A percentile compares a stretch with the other conserved stretches of the same genome.
phyloP scores from a whole-genome alignment of 768 basidiomycete genomes.

The Cubamyces sp. region DNA sequence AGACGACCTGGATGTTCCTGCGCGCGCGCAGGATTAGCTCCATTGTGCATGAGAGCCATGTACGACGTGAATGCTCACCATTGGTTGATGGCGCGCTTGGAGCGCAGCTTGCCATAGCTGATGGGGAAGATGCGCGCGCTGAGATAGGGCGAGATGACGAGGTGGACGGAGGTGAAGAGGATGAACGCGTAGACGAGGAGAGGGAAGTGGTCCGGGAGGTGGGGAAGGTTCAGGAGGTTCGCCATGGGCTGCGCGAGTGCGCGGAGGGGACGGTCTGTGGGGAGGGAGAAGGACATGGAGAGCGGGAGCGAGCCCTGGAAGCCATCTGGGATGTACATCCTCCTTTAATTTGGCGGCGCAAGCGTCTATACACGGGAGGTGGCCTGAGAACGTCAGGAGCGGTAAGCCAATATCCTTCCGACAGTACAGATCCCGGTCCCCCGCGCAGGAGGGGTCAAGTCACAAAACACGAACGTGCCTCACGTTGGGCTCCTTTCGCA shows the following conservation, averaged over 20 bases:
- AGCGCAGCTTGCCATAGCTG: conserved; percentile 51
- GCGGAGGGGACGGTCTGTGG: conserved; percentile 26
- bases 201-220: conserved; percentile 58
- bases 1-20: conserved; percentile 74
- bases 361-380: conserved; percentile 17
- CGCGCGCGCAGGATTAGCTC: neutral
- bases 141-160: conserved; percentile 57
- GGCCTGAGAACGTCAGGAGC: conserved; percentile 13
- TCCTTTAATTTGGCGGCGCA: conserved; percentile 7
- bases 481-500: conserved; percentile 4
- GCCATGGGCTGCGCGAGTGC: conserved; percentile 28
- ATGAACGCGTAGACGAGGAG: conserved; percentile 57
- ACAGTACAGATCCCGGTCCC: neutral
- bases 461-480: conserved; percentile 14
- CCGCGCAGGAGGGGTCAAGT: neutral
- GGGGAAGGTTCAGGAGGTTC: conserved; percentile 49
- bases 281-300: conserved; percentile 20
- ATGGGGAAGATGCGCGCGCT: conserved; percentile 51
- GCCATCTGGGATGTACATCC: conserved; percentile 20
- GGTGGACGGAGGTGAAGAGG: conserved; percentile 61
- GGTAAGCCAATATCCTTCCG: neutral
- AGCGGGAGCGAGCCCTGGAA: neutral
- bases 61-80: conserved; percentile 50
- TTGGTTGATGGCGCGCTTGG: conserved; percentile 54
- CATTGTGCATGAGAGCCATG: neutral